Percentiles rank a stretch among this genome's conserved stretches.
These are phyloP conservation scores for Saururus chinensis DNA, from an alignment of 164 flowering plant species.

Conservation along the genomic window DNA sequence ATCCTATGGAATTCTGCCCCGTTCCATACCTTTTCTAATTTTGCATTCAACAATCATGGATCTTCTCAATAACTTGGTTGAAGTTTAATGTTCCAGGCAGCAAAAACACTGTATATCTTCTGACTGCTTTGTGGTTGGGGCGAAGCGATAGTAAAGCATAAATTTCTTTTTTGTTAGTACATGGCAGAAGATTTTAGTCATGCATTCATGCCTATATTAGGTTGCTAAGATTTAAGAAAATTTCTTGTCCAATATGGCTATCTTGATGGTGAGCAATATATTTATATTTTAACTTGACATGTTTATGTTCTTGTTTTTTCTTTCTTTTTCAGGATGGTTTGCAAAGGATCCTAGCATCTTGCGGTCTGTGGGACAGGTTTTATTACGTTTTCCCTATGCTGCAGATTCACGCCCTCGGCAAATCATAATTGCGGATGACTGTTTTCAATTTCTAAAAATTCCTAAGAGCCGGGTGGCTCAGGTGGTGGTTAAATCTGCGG, in stretches of 20 bases:
- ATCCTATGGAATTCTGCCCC: no score
- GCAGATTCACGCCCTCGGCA: slow-evolving; percentile 60
- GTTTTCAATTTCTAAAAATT: slow-evolving; percentile 44
- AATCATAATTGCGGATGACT: slow-evolving; percentile 77
- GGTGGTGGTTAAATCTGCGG: slow-evolving; percentile 61
- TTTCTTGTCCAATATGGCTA: neutral
- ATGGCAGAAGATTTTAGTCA: no score
- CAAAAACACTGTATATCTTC: no score
- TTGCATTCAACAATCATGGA: no score
- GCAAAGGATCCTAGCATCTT: slow-evolving; percentile 73
- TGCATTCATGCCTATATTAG: no score
- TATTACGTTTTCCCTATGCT: slow-evolving; percentile 69
- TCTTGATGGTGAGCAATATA: neutral
- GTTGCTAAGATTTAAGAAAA: no score
- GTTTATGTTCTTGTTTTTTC: neutral
- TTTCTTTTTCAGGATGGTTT: slow-evolving; percentile 59
- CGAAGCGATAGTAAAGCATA: no score
- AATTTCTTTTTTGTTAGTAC: no score
- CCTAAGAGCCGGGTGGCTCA: slow-evolving; percentile 41
- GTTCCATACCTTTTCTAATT: no score
- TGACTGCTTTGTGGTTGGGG: no score
- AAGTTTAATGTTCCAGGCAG: no score
- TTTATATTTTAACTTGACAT: neutral
- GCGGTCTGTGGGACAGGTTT: slow-evolving; percentile 74
- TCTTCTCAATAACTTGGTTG: no score